Evolutionary conservation across 2,329 filamentous ascomycete species (phyloP), one percentile per base, ranked within the genome.

Genomic region (Aureobasidium lini): DNA sequence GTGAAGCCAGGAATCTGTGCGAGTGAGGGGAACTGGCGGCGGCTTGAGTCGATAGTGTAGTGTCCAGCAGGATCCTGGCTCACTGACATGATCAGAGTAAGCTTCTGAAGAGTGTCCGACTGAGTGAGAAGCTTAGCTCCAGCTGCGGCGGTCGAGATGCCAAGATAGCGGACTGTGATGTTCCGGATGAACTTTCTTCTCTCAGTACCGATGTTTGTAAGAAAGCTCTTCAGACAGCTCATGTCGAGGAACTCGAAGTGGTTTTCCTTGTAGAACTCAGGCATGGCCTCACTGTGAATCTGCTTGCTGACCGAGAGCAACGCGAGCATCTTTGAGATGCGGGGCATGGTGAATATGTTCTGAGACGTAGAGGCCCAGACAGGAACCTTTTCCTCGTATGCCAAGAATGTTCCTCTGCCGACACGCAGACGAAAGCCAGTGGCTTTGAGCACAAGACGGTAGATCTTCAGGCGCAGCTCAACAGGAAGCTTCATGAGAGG

Each of bases 261-360:
- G 54, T 67, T 66, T 44, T 62, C 40, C 13, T 43, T 31, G 42
- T 65, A 67, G 39, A 66, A 62, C 1, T 61, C 54, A 5, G 44
- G 40, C 34, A 60, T 62, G 4, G 65, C 62, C 36, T 67, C 64
- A 7, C 53, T 43, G 36, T 59, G 57, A 15, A 66, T 61, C 32
- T 66, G 62, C 57, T 65, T 66, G 60, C 60, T 64, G 18, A 63
- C 62, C 6, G 48, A 47, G n/a, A 67, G 61, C 6, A 66, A 23
- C 10, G 63, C 54, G 10, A 62, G 46, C 15, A 61, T 56, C 13
- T 28, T 16, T 16, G 15, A 16, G 9, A 39, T 5, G 4, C 18
- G 32, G 7, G 54, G 54, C 42, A 57, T 47, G 1, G 9, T 32
- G 15, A 28, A 32, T 13, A 10, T n/a, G 18, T 18, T 47, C 15